Evolutionary conservation across 768 basidiomycete species (phyloP), one percentile per base, ranked within the genome.

Genomic region (Tylopilus sp.): DNA sequence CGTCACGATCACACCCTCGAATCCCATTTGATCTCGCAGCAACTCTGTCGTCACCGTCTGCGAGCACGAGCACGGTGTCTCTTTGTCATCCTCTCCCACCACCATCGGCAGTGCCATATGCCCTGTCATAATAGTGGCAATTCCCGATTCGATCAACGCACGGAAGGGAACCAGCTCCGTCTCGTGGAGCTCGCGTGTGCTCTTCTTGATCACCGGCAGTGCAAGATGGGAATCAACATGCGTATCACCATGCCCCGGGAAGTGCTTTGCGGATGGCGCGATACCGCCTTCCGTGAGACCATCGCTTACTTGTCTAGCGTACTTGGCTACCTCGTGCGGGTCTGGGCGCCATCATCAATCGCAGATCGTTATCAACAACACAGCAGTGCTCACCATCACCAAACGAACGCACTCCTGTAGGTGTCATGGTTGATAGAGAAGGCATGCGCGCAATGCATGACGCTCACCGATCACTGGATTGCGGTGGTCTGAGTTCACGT

Each of bases 191-290:
- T 76, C 67, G 7, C 64, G 48, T 20, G 68, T 69, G 2, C 72
- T 67, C 52, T 85, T 85, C 47, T 67, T 63, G 60, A 88, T 86
- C 23, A 74, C 65, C 0, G 86, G 86, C 13, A 88, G 75, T 2
- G 76, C 80, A 20, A 84, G 74, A 57, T 88, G 86, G 1, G 86
- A 86, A 59, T 88, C 86, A 41, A 86, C 71, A 49, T 82, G 75
- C 1, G 86, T 88, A 49, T 88, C 85, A 0, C 86, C 85, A 53
- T 88, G 86, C 0, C 86, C 86, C 0, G 85, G 86, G 58, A 87
- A 87, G 59, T 88, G 86, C 58, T 87, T 88, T 3, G 78, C 77
- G 21, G 74, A 81, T 0, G 86, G 77, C 3, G 85, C 83, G 10
- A 88, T 67, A 2, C 76, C 76, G 0, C 72, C 68, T 4, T 72